phyloP scores from a whole-genome alignment of 2,329 filamentous ascomycete genomes.

The Westerdykella ornata region DNA sequence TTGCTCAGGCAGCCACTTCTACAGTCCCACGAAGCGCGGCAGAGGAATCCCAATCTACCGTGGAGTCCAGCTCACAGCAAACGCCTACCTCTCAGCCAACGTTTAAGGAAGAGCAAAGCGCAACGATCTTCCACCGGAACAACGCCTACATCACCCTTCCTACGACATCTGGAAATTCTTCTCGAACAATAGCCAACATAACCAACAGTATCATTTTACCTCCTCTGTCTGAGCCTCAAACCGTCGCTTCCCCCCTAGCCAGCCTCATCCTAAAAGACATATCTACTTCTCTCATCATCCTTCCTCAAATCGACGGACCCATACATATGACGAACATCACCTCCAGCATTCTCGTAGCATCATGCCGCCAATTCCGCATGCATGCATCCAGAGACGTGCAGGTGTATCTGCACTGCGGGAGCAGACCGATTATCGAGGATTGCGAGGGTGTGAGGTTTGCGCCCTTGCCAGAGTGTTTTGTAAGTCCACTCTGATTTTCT shows the following conservation, averaged over 20 bases:
- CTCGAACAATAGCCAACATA: neutral
- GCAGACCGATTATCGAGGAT: slow-evolving; percentile 89
- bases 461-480: slow-evolving; percentile 62
- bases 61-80: slow-evolving; percentile 38
- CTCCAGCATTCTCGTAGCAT: slow-evolving; percentile 66
- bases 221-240: slow-evolving; percentile 42
- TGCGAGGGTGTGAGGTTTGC: slow-evolving; percentile 74
- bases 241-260: slow-evolving; percentile 50
- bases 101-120: slow-evolving; percentile 21
- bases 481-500: slow-evolving; percentile 41
- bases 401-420: slow-evolving; percentile 74
- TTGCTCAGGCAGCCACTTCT: slow-evolving; percentile 49
- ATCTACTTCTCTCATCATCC: slow-evolving; percentile 63
- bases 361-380: slow-evolving; percentile 81
- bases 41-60: slow-evolving; percentile 40
- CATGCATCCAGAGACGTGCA: slow-evolving; percentile 77
- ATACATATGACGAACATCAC: slow-evolving; percentile 72
- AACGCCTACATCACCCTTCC: slow-evolving; percentile 33
- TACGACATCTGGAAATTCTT: slow-evolving; percentile 40
- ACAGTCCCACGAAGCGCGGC: slow-evolving; percentile 51
- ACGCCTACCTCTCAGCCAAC: slow-evolving; percentile 35
- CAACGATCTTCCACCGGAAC: slow-evolving; percentile 34
- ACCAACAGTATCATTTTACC: slow-evolving; percentile 59
- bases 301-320: slow-evolving; percentile 70
- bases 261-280: slow-evolving; percentile 65